These are phyloP conservation scores for Lepiota venenata DNA, from an alignment of 768 basidiomycete species.

Conservation along the genomic window DNA sequence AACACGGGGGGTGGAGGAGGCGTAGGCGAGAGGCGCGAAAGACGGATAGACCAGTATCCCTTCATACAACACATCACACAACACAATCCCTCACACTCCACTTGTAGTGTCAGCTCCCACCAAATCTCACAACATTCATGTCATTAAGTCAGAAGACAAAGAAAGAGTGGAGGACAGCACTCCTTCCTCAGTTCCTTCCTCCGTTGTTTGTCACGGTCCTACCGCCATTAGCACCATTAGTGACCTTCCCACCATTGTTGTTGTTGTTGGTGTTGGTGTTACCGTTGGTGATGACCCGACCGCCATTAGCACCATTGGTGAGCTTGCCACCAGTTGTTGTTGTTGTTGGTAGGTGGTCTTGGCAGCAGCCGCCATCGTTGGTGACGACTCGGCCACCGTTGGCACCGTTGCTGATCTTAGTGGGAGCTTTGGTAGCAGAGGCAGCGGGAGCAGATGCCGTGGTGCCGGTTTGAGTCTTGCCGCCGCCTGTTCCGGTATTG, in stretches of 20 bases:
- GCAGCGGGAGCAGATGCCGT: slow-evolving; percentile 14
- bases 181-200: too few species aligned
- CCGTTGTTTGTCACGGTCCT: too few species aligned
- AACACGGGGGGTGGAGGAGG: too few species aligned
- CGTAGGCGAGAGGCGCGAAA: too few species aligned
- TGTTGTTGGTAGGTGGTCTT: not conserved
- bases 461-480: not conserved
- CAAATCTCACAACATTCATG: too few species aligned
- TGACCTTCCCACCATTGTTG: not conserved
- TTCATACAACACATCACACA: too few species aligned
- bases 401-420: not conserved
- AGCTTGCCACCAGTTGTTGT: too few species aligned
- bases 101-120: too few species aligned
- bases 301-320: not conserved
- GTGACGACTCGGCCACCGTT: not conserved
- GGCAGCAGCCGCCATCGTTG: not conserved
- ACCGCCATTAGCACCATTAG: not conserved
- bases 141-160: too few species aligned
- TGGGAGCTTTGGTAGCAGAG: slow-evolving; percentile 11
- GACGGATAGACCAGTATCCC: too few species aligned
- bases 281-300: not conserved
- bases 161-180: too few species aligned
- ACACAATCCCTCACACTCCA: too few species aligned
- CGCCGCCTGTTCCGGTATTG: not conserved
- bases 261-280: not conserved